Conservation (phyloP, 306 rosid species). For the Dalbergia cochinchinensis region DNA sequence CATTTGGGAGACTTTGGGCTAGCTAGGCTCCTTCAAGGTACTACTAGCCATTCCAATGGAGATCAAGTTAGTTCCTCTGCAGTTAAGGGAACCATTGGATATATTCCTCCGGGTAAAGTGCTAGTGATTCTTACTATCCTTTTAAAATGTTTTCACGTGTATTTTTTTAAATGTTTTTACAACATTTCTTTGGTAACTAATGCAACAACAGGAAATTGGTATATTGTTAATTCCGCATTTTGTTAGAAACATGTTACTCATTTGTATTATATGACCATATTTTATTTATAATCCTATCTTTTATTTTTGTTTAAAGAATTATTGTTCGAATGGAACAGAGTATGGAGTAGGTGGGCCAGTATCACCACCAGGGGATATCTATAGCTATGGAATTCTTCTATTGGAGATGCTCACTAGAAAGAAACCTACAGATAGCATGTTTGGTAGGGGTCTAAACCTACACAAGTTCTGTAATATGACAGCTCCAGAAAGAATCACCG, state of each 20-base stretch:
- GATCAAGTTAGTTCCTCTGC: no score
- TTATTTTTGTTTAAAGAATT: neutral
- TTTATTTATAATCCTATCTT: no score
- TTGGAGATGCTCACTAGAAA: slow-evolving; percentile 43
- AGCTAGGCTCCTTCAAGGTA: no score
- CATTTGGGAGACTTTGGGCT: slow-evolving; percentile 47
- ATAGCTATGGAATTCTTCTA: slow-evolving; percentile 45
- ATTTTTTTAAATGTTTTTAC: neutral
- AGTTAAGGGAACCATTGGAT: no score
- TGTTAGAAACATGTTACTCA: no score
- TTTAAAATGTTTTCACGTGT: neutral
- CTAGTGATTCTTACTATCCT: no score
- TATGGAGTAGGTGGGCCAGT: slow-evolving; percentile 30
- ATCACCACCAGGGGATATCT: neutral
- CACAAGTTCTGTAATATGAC: slow-evolving; percentile 37
- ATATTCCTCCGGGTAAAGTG: neutral
- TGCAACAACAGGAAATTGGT: no score
- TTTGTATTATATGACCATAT: no score
- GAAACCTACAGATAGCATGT: slow-evolving; percentile 34
- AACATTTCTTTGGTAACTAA: no score
- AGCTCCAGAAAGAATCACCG: neutral
- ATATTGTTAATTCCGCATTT: neutral
- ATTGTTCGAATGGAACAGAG: slow-evolving; percentile 25
- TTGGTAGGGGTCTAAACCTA: neutral
- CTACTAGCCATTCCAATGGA: no score